Evolutionary conservation across 305 asterid genomes (phyloP).

Genomic region (Andrographis paniculata): DNA sequence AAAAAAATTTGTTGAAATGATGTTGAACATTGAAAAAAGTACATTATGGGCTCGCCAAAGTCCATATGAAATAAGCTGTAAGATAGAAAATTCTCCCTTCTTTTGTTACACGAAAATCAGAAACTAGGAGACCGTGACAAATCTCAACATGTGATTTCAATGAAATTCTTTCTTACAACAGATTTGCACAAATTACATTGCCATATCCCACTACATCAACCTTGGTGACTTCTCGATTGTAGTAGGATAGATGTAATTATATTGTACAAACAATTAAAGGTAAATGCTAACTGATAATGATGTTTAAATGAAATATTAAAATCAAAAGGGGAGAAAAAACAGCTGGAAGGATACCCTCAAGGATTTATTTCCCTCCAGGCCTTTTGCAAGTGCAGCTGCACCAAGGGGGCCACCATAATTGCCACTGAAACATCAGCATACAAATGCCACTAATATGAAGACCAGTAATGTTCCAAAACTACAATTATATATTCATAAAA

Average conservation of each 20-base stretch:
- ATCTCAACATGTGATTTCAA: conserved; percentile 6
- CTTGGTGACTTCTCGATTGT: conserved; percentile 5
- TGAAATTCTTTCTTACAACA: neutral
- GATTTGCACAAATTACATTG: neutral
- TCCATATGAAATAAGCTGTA: too few species aligned
- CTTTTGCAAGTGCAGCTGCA: conserved; percentile 88
- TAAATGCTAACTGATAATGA: neutral
- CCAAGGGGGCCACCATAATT: conserved; percentile 97
- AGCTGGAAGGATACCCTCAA: conserved; percentile 53
- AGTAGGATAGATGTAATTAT: neutral
- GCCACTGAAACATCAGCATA: conserved; percentile 46
- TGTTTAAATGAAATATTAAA: neutral
- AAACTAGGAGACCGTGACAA: too few species aligned
- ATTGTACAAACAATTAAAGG: neutral
- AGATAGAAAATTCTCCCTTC: too few species aligned
- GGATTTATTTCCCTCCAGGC: conserved; percentile 81
- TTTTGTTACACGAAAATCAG: too few species aligned
- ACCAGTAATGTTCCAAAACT: conserved; percentile 8
- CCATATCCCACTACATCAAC: conserved; percentile 3
- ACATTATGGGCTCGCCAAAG: too few species aligned
- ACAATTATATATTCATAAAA: conserved; percentile 5
- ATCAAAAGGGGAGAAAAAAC: neutral
- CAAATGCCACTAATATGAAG: conserved; percentile 13
- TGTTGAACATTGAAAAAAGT: too few species aligned
- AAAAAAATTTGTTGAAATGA: too few species aligned